Evolutionary conservation across 208 protist genomes (phyloP).

Genomic region (Leishmania arabica): DNA sequence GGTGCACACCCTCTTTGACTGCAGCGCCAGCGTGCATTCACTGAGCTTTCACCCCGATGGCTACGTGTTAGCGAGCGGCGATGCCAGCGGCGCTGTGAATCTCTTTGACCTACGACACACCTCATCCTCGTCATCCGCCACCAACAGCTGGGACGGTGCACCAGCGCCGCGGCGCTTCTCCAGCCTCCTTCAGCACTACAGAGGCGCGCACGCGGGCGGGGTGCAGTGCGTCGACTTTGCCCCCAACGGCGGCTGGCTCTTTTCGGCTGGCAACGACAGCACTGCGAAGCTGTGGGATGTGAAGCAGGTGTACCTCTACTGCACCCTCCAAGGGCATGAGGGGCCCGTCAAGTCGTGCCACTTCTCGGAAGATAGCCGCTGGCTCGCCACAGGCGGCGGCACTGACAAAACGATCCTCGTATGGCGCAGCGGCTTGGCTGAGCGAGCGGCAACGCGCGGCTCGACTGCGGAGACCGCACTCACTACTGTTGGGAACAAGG

Average conservation of each 20-base stretch:
- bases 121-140: slow-evolving; percentile 10
- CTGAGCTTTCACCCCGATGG: slow-evolving; percentile 89
- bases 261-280: slow-evolving; percentile 79
- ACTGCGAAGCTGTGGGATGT: slow-evolving; percentile 88
- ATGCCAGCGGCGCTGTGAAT: slow-evolving; percentile 73
- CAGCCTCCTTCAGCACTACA: slow-evolving; percentile 84
- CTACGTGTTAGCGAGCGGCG: slow-evolving; percentile 71
- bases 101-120: slow-evolving; percentile 83
- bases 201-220: slow-evolving; percentile 59
- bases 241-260: slow-evolving; percentile 79
- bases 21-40: slow-evolving; percentile 48
- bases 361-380: slow-evolving; percentile 58
- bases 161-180: slow-evolving; percentile 6
- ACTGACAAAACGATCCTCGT: slow-evolving; percentile 77
- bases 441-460: not conserved
- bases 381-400: slow-evolving; percentile 73
- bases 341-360: slow-evolving; percentile 57
- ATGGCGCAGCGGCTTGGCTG: slow-evolving; percentile 76
- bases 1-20: slow-evolving; percentile 72
- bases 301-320: slow-evolving; percentile 81
- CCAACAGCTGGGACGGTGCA: not conserved
- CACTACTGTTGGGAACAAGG: not conserved
- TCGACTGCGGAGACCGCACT: not conserved
- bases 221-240: slow-evolving; percentile 77
- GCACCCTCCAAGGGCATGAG: slow-evolving; percentile 82